These are phyloP conservation scores for Teunomyces lycoperdinae DNA, from an alignment of 805 yeast genomes.

Conservation along the genomic window DNA sequence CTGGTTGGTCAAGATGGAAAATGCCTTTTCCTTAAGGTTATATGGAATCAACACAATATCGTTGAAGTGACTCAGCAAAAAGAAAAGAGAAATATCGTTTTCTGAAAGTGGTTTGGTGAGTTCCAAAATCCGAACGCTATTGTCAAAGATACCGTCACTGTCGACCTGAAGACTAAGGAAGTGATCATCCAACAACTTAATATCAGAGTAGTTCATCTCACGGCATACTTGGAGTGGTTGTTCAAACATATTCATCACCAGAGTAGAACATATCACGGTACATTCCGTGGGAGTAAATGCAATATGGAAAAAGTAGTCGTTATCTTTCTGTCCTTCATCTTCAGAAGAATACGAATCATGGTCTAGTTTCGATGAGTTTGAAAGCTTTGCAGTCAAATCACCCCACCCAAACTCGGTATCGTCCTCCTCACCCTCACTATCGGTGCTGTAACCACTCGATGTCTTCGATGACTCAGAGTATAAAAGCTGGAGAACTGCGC, in stretches of 20 bases:
- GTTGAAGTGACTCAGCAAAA: constrained; percentile 60
- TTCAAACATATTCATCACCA: constrained; percentile 37
- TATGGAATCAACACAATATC: constrained; percentile 62
- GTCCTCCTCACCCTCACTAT: constrained; percentile 8
- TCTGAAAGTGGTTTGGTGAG: constrained; percentile 58
- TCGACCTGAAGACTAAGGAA: constrained; percentile 58
- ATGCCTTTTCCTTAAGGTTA: constrained; percentile 41
- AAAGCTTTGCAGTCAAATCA: not conserved
- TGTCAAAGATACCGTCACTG: constrained; percentile 55
- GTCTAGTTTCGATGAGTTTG: not conserved
- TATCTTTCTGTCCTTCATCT: constrained; percentile 16
- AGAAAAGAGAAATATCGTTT: constrained; percentile 57
- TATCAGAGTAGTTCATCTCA: constrained; percentile 30
- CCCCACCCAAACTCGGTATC: constrained; percentile 7
- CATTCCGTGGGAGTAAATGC: constrained; percentile 64
- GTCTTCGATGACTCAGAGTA: constrained; percentile 30
- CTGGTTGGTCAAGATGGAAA: constrained; percentile 40
- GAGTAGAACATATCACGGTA: constrained; percentile 52
- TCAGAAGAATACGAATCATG: not conserved
- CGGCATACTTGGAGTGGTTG: constrained; percentile 36
- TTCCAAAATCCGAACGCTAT: constrained; percentile 49
- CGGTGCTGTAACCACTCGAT: constrained; percentile 1
- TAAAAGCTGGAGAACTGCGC: constrained; percentile 49
- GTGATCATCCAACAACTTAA: constrained; percentile 39
- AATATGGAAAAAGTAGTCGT: constrained; percentile 51